Evolutionary conservation across 306 rosid genomes (phyloP), one percentile per base, ranked within the genome.

Genomic region (Begonia fuchsioides): DNA sequence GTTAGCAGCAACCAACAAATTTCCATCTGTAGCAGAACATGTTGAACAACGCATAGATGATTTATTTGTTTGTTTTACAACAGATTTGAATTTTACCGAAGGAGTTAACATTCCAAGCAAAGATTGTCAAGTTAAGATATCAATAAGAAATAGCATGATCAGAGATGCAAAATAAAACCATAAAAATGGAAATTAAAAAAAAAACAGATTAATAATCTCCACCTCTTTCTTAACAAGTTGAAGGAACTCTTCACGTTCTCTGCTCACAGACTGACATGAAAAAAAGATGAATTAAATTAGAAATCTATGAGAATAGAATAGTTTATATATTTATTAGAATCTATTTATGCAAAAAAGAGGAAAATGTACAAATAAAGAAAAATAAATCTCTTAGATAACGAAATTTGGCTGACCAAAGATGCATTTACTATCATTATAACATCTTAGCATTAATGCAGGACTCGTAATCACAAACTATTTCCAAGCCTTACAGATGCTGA

Each of bases 201-300:
- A 26, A 26, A 26, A 5, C 1, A 20, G 1, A 20, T 20, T 26
- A 26, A 13, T 32, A 49, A 13, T 5, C 38, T 38, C 56, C 73
- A 90, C 97, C 97, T 90, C 97, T 64, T 90, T 84, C 49, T 82
- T 81, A 49, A 90, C 95, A 55, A 90, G 95, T 43, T 81, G 62
- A 52, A 90, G 75, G 68, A 90, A 90, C 62, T 90, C 93, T 72
- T 90, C 97, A 46, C 97, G 93, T 63, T 90, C 97, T 56, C 78
- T 67, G 61, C 93, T 81, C 44, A 90, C 97, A 13, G 97, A 84
- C 97, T 90, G 93, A 56, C 71, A 56, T 51, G 57, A 71, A 38
- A 16, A 55, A 51, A 26, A 60, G 15, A 43, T 52, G 53, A 61
- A 32, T 53, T 50, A 39, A 43, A 32, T 47, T 9, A n/a, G 47